Evolutionary conservation across 495 filamentous ascomycete species (phyloP).

Genomic region (Neurospora africana): DNA sequence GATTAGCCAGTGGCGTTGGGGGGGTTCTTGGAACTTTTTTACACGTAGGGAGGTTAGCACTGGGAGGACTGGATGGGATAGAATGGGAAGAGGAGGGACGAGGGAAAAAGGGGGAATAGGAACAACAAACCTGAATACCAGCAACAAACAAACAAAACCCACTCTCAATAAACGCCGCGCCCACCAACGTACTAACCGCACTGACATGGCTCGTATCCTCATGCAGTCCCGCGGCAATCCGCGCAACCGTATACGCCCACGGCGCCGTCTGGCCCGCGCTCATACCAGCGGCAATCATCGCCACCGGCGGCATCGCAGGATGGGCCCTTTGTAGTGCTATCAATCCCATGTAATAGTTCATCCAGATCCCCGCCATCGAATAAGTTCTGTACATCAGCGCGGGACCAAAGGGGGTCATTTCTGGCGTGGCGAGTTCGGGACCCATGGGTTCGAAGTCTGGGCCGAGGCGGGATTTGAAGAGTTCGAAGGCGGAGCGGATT

Average conservation of each 20-base stretch:
- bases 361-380: constrained; percentile 75
- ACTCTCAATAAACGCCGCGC: constrained; percentile 69
- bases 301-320: constrained; percentile 83
- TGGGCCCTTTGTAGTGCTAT: constrained; percentile 71
- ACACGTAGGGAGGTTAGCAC: too few relatives aligned
- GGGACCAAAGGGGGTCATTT: constrained; percentile 61
- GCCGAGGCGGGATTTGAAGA: constrained; percentile 56
- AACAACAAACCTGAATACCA: constrained; percentile 47
- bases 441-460: constrained; percentile 70
- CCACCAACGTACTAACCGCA: constrained; percentile 67
- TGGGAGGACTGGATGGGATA: neutral
- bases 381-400: constrained; percentile 77
- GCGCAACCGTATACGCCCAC: constrained; percentile 65
- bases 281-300: constrained; percentile 72
- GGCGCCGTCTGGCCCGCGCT: constrained; percentile 55
- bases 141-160: constrained; percentile 77
- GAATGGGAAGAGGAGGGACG: neutral
- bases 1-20: constrained; percentile 68
- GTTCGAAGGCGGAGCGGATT: constrained; percentile 59
- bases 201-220: constrained; percentile 48
- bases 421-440: constrained; percentile 53
- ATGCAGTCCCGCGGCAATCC: constrained; percentile 69
- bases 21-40: constrained; percentile 47
- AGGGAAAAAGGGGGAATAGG: neutral
- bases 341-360: constrained; percentile 68